These are phyloP conservation scores for Heliocybe sulcata DNA, from an alignment of 1,284 basidiomycete genomes.

Conservation along the genomic window DNA sequence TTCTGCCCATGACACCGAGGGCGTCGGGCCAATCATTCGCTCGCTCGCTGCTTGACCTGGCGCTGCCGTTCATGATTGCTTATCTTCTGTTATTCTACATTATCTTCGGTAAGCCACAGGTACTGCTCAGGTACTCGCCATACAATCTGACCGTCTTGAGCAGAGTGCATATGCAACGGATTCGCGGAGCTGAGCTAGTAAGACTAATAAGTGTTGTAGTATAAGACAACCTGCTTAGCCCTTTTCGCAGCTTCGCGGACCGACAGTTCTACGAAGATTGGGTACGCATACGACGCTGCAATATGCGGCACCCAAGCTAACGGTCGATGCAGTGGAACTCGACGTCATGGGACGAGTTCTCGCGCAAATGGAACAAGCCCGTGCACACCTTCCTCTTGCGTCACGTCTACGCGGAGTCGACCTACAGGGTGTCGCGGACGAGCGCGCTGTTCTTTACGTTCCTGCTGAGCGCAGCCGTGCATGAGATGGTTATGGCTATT, in stretches of 20 bases:
- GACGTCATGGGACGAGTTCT: constrained; percentile 94
- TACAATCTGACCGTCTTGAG: constrained; percentile 1
- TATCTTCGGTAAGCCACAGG: constrained; percentile 57
- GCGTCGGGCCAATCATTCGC: constrained; percentile 70
- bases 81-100: constrained; percentile 81
- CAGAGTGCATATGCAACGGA: constrained; percentile 92
- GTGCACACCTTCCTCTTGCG: constrained; percentile 91
- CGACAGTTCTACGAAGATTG: constrained; percentile 97
- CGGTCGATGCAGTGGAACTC: constrained; percentile 76
- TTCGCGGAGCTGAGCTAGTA: constrained; percentile 90
- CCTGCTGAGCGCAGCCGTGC: constrained; percentile 79
- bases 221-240: not conserved
- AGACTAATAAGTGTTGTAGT: constrained; percentile 18
- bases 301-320: too few relatives aligned
- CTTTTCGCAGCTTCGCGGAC: constrained; percentile 74
- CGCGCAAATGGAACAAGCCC: constrained; percentile 92
- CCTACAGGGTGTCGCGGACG: constrained; percentile 67
- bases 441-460: constrained; percentile 91
- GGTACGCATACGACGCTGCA: too few relatives aligned
- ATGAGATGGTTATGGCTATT: constrained; percentile 95
- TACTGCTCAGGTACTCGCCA: constrained; percentile 5
- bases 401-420: constrained; percentile 87
- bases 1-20: constrained; percentile 69
- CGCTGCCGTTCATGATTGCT: constrained; percentile 88
- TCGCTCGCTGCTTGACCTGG: constrained; percentile 77